Conservation (phyloP, 2,329 filamentous ascomycete genomes). For the Lachnellula suecica region DNA sequence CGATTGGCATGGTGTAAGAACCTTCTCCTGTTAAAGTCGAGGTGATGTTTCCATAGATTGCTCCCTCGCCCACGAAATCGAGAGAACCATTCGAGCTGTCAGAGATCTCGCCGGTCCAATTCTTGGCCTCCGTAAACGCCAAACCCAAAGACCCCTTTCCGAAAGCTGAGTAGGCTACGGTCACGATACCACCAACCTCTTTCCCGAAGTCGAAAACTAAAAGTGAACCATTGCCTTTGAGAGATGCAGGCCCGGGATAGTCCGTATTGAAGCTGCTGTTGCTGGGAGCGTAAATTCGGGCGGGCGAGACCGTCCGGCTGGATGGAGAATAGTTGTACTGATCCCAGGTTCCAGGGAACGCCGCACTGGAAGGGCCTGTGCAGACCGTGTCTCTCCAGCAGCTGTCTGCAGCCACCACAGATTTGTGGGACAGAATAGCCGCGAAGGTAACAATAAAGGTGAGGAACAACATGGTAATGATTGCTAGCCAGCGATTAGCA, state of each 20-base stretch:
- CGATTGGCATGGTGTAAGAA: slow-evolving; percentile 43
- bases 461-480: slow-evolving; percentile 3
- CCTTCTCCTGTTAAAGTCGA: slow-evolving; percentile 26
- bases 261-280: slow-evolving; percentile 39
- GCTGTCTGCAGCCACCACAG: slow-evolving; percentile 6
- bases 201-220: slow-evolving; percentile 58
- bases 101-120: slow-evolving; percentile 44
- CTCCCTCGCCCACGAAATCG: slow-evolving; percentile 43
- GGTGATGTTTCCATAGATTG: slow-evolving; percentile 43
- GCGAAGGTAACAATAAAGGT: slow-evolving; percentile 4
- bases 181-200: slow-evolving; percentile 56
- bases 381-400: slow-evolving; percentile 59
- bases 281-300: slow-evolving; percentile 20
- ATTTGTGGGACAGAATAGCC: slow-evolving; percentile 1
- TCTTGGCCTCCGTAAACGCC: slow-evolving; percentile 46
- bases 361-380: slow-evolving; percentile 44
- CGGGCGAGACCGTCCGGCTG: slow-evolving; percentile 49
- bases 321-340: slow-evolving; percentile 54
- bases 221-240: slow-evolving; percentile 45
- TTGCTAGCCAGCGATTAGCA: slow-evolving; percentile 6
- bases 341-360: slow-evolving; percentile 59
- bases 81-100: slow-evolving; percentile 46
- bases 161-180: slow-evolving; percentile 46
- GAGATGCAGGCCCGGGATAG: slow-evolving; percentile 16
- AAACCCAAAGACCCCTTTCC: slow-evolving; percentile 41